Percentiles rank a stretch among this genome's conserved stretches.
Conservation (phyloP, 2,329 filamentous ascomycete genomes). For the Colletotrichum melonis region DNA sequence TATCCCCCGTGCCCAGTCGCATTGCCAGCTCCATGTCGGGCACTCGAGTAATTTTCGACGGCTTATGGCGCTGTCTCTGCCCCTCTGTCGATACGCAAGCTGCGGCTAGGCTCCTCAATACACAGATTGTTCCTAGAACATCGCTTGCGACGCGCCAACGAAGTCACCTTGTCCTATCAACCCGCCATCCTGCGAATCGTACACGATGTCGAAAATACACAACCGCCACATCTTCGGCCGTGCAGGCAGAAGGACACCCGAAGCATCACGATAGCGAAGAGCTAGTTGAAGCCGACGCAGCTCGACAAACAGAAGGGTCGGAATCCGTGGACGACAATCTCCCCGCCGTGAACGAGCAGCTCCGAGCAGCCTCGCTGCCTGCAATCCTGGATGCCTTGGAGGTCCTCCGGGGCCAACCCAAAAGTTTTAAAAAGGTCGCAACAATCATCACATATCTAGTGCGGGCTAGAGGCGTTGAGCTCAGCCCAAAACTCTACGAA, state of each 20-base stretch:
- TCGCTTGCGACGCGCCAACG: slow-evolving; percentile 5
- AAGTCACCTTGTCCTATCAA: not conserved
- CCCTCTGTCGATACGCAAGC: slow-evolving; percentile 61
- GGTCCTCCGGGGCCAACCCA: slow-evolving; percentile 48
- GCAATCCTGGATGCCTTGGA: slow-evolving; percentile 62
- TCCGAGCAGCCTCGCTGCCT: slow-evolving; percentile 45
- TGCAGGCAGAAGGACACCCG: not conserved
- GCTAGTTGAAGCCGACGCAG: not conserved
- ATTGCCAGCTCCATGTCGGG: slow-evolving; percentile 47
- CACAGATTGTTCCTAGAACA: slow-evolving; percentile 35
- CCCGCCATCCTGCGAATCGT: not conserved
- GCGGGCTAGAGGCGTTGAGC: slow-evolving; percentile 61
- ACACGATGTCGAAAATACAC: slow-evolving; percentile 14
- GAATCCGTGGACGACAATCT: not conserved
- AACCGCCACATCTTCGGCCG: not conserved
- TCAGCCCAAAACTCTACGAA: slow-evolving; percentile 74
- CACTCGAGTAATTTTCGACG: slow-evolving; percentile 60
- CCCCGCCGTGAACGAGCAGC: slow-evolving; percentile 37
- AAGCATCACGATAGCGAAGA: not conserved
- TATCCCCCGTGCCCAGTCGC: not conserved
- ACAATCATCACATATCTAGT: slow-evolving; percentile 70
- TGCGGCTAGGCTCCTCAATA: slow-evolving; percentile 47
- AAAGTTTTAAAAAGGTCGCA: slow-evolving; percentile 50
- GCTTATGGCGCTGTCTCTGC: slow-evolving; percentile 73
- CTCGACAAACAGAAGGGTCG: not conserved